phyloP scores from a whole-genome alignment of 371 early-diverging fungal genomes.

The Mortierella sp. region DNA sequence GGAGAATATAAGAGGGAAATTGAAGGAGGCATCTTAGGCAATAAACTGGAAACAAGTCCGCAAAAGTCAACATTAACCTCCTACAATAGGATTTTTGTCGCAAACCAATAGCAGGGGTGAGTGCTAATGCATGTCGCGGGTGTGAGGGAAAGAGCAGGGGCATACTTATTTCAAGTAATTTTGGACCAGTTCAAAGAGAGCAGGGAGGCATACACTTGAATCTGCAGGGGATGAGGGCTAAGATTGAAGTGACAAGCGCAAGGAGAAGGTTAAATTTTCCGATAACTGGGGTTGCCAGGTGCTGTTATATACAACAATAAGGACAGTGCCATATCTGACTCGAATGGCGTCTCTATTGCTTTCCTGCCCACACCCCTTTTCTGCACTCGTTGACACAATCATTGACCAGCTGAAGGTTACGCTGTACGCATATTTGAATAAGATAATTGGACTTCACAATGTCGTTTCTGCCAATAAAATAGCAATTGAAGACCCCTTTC shows the following conservation, averaged over 20 bases:
- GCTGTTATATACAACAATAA: background rate
- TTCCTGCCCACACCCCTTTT: conserved; percentile 1
- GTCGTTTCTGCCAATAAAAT: too few species aligned
- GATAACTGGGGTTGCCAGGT: conserved; percentile 1
- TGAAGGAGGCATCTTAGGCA: too few species aligned
- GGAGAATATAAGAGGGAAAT: background rate
- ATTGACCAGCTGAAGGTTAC: too few species aligned
- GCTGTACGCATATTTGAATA: too few species aligned
- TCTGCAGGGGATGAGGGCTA: background rate
- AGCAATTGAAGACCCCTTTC: too few species aligned
- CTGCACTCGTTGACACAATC: background rate
- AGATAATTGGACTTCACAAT: too few species aligned
- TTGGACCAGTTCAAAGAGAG: background rate
- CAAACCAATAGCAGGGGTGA: background rate
- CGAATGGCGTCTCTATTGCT: background rate
- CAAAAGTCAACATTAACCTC: background rate
- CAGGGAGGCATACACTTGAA: too few species aligned
- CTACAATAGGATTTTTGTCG: background rate
- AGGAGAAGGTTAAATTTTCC: background rate
- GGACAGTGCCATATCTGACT: too few species aligned
- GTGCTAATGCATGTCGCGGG: background rate
- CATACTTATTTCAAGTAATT: background rate
- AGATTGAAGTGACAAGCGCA: background rate
- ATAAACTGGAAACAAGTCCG: too few species aligned
- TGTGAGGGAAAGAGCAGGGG: background rate